phyloP scores from a whole-genome alignment of 2,329 filamentous ascomycete species.

The Colletotrichum nymphaeae region DNA sequence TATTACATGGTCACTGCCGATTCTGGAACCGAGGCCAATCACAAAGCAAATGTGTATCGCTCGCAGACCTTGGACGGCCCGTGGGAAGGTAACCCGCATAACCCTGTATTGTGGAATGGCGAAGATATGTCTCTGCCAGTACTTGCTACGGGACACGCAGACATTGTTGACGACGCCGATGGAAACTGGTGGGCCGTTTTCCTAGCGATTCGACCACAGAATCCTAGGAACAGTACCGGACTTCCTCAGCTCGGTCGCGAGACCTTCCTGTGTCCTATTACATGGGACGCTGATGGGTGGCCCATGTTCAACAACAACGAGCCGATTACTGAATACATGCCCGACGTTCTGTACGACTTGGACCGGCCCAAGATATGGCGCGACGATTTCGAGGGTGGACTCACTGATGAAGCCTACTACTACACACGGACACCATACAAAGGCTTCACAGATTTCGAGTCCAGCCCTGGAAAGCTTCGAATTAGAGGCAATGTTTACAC shows the following conservation, averaged over 20 bases:
- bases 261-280: slow-evolving; percentile 34
- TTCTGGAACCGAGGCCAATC: slow-evolving; percentile 31
- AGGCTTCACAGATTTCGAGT: slow-evolving; percentile 32
- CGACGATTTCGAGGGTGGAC: slow-evolving; percentile 34
- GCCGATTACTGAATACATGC: slow-evolving; percentile 28
- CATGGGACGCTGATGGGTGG: slow-evolving; percentile 34
- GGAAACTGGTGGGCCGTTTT: slow-evolving; percentile 36
- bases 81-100: slow-evolving; percentile 34
- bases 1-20: slow-evolving; percentile 37
- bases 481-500: slow-evolving; percentile 33
- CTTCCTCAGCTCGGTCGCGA: slow-evolving; percentile 34
- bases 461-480: slow-evolving; percentile 28
- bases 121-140: slow-evolving; percentile 33
- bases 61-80: slow-evolving; percentile 24
- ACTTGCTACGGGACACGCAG: slow-evolving; percentile 34
- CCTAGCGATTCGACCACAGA: slow-evolving; percentile 32
- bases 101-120: slow-evolving; percentile 35
- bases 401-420: slow-evolving; percentile 33
- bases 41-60: slow-evolving; percentile 34
- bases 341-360: slow-evolving; percentile 32
- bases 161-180: slow-evolving; percentile 28
- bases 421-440: slow-evolving; percentile 35
- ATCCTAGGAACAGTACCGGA: slow-evolving; percentile 25
- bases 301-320: slow-evolving; percentile 32
- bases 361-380: slow-evolving; percentile 26